Percentiles rank a stretch among this genome's conserved stretches.
Evolutionary conservation across 768 basidiomycete species (phyloP).

Genomic region (Trametes meyenii): DNA sequence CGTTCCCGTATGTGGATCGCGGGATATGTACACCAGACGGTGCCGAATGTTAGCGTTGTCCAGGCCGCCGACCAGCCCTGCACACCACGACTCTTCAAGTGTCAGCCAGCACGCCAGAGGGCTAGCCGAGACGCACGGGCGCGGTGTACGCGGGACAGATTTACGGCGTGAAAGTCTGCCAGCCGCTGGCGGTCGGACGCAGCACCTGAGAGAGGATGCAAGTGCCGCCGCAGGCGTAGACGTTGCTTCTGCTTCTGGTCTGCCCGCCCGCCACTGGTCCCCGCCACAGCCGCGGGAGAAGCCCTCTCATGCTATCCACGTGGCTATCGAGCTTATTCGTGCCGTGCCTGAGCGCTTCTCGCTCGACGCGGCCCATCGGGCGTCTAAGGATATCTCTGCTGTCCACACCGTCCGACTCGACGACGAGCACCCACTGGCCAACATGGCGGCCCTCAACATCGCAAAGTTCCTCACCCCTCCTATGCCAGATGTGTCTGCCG

Average conservation of each 20-base stretch:
- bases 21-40: too few species aligned
- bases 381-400: background rate
- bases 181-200: too few species aligned
- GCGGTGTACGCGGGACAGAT: too few species aligned
- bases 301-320: slow-evolving; percentile 4
- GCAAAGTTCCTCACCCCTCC: slow-evolving; percentile 43
- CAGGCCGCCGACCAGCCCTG: too few species aligned
- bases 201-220: too few species aligned
- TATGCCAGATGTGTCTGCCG: slow-evolving; percentile 50
- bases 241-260: background rate
- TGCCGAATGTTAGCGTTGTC: too few species aligned
- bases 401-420: background rate
- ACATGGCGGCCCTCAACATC: slow-evolving; percentile 23
- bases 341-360: slow-evolving; percentile 16
- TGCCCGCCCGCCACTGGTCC: background rate
- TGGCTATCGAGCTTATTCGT: slow-evolving; percentile 5
- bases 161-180: too few species aligned
- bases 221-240: too few species aligned
- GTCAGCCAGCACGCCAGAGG: too few species aligned
- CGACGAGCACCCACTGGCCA: background rate
- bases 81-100: too few species aligned
- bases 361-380: background rate
- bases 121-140: too few species aligned
- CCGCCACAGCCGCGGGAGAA: slow-evolving; percentile 9
- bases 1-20: too few species aligned